phyloP scores from a whole-genome alignment of 1,284 basidiomycete genomes.

The Lentinula novae-zelandiae region DNA sequence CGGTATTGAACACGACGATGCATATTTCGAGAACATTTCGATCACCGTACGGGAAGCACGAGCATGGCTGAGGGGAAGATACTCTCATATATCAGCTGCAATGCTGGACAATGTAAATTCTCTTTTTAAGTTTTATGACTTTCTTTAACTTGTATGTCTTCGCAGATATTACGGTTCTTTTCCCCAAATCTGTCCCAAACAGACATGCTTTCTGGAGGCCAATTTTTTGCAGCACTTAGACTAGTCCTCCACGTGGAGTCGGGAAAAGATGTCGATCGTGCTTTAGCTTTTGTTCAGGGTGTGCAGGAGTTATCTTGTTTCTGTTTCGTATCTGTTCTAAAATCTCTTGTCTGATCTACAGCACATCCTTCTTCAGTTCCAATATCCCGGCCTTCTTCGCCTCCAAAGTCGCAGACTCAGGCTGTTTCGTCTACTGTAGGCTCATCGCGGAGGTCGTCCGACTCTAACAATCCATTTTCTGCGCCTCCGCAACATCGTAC shows the following conservation, averaged over 20 bases:
- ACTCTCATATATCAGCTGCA: constrained; percentile 44
- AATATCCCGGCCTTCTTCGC: constrained; percentile 11
- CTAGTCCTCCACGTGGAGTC: constrained; percentile 59
- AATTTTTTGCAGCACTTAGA: constrained; percentile 70
- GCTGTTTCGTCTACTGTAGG: neutral
- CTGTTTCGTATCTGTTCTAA: neutral
- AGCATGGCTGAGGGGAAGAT: constrained; percentile 72
- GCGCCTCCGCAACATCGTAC: constrained; percentile 9
- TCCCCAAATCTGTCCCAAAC: constrained; percentile 44
- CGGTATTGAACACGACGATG: constrained; percentile 32
- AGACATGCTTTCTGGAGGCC: constrained; percentile 58
- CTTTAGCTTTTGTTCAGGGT: constrained; percentile 73
- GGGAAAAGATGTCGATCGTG: constrained; percentile 56
- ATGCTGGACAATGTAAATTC: constrained; percentile 56
- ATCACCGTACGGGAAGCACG: constrained; percentile 63
- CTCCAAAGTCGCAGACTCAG: constrained; percentile 6
- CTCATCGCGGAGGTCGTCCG: constrained; percentile 9
- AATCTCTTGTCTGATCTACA: neutral
- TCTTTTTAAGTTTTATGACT: neutral
- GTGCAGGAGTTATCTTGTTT: neutral
- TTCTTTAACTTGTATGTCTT: neutral
- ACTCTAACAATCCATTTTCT: constrained; percentile 9
- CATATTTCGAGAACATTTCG: constrained; percentile 44
- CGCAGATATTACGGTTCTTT: constrained; percentile 63
- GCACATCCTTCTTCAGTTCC: constrained; percentile 11